Percentiles rank a stretch among this genome's conserved stretches.
phyloP scores from a whole-genome alignment of 768 basidiomycete species.

The Suillus placidus region DNA sequence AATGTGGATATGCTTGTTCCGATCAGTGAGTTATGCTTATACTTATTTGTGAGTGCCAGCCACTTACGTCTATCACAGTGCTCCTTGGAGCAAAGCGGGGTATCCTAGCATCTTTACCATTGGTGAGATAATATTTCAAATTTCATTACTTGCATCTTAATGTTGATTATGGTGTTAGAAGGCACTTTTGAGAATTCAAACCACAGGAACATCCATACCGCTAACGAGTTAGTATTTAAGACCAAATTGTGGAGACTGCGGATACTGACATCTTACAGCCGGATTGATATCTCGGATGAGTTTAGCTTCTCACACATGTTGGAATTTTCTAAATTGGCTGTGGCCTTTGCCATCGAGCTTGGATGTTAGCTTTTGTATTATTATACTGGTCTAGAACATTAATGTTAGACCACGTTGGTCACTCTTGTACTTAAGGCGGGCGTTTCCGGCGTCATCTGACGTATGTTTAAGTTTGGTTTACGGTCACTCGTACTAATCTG shows the following conservation, averaged over 20 bases:
- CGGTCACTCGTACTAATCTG: background rate
- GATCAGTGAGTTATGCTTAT: constrained; percentile 67
- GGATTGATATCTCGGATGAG: constrained; percentile 82
- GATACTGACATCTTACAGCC: constrained; percentile 46
- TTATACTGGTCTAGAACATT: background rate
- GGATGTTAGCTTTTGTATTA: constrained; percentile 30
- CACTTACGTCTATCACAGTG: constrained; percentile 40
- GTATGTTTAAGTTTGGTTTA: background rate
- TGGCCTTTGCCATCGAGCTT: constrained; percentile 78
- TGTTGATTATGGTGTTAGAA: constrained; percentile 38
- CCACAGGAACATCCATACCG: constrained; percentile 72
- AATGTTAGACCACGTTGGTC: background rate
- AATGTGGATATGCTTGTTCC: constrained; percentile 93
- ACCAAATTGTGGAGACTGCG: constrained; percentile 45
- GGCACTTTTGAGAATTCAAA: constrained; percentile 78
- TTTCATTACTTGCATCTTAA: background rate
- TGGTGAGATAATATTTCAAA: constrained; percentile 31
- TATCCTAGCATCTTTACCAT: constrained; percentile 86
- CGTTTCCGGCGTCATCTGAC: background rate
- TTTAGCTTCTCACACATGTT: constrained; percentile 92
- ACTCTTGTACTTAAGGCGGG: background rate
- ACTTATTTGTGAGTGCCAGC: constrained; percentile 13
- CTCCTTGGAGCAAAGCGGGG: constrained; percentile 85
- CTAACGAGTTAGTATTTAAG: constrained; percentile 68
- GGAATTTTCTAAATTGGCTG: constrained; percentile 83